Conservation (phyloP, 2,329 filamentous ascomycete genomes). For the Apiospora marii region DNA sequence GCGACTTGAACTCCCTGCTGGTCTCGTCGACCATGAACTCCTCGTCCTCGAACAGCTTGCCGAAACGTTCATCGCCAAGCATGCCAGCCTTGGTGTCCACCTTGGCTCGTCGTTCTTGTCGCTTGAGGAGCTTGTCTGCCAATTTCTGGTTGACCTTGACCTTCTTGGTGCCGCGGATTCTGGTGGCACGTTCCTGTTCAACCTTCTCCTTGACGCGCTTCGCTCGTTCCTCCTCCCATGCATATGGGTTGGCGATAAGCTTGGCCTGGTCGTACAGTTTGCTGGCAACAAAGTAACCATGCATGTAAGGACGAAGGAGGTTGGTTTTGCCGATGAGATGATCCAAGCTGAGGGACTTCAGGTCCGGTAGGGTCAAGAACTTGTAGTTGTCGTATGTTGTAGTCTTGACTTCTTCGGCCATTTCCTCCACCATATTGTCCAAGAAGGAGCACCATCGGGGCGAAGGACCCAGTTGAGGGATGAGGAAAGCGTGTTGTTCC, state of each 20-base stretch:
- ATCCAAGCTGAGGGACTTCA: slow-evolving; percentile 84
- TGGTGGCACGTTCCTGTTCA: slow-evolving; percentile 93
- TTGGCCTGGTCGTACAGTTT: slow-evolving; percentile 95
- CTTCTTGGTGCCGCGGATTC: slow-evolving; percentile 95
- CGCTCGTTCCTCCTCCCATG: slow-evolving; percentile 89
- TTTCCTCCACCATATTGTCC: slow-evolving; percentile 97
- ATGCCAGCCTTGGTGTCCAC: slow-evolving; percentile 70
- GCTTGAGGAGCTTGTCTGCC: slow-evolving; percentile 76
- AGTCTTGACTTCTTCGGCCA: slow-evolving; percentile 82
- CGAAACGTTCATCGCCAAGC: slow-evolving; percentile 87
- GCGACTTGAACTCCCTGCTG: slow-evolving; percentile 83
- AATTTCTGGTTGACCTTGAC: slow-evolving; percentile 93
- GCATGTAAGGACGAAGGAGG: slow-evolving; percentile 94
- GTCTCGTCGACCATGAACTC: slow-evolving; percentile 93
- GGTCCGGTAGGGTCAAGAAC: slow-evolving; percentile 88
- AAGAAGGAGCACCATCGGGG: slow-evolving; percentile 97
- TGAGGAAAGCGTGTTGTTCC: slow-evolving; percentile 80
- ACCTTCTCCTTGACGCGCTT: slow-evolving; percentile 96
- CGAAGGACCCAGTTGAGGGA: slow-evolving; percentile 90
- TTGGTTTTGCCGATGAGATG: slow-evolving; percentile 92
- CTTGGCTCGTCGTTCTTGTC: slow-evolving; percentile 65
- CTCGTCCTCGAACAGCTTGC: slow-evolving; percentile 87
- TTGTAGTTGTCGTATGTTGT: slow-evolving; percentile 99
- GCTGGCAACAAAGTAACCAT: slow-evolving; percentile 96
- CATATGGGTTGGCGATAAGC: slow-evolving; percentile 90